Percentiles rank a stretch among this genome's conserved stretches.
Conservation (phyloP, 768 basidiomycete species). For the Naematelia aurantialba region DNA sequence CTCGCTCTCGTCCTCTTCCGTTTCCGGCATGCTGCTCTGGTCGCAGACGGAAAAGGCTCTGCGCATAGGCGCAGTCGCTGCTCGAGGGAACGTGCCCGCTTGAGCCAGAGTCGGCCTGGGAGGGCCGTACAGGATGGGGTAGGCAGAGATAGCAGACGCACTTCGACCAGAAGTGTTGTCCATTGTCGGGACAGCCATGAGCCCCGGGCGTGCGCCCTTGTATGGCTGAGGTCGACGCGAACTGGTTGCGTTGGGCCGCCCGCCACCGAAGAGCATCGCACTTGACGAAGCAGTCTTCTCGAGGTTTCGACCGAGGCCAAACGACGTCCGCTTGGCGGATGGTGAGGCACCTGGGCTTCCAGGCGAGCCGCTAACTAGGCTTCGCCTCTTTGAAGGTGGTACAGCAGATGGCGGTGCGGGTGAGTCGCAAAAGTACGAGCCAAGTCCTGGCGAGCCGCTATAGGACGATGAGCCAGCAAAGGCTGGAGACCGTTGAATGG, state of each 20-base stretch:
- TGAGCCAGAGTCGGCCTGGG: slow-evolving; percentile 17
- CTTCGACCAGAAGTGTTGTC: slow-evolving; percentile 11
- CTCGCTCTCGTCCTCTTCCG: slow-evolving; percentile 38
- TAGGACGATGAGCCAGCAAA: slow-evolving; percentile 22
- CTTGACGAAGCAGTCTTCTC: slow-evolving; percentile 39
- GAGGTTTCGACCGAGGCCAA: slow-evolving; percentile 23
- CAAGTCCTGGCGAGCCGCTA: slow-evolving; percentile 37
- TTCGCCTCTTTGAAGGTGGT: slow-evolving; percentile 29
- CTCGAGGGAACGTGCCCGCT: slow-evolving; percentile 27
- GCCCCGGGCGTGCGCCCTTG: slow-evolving; percentile 39
- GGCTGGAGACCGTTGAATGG: slow-evolving; percentile 11
- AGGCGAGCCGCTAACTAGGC: slow-evolving; percentile 39
- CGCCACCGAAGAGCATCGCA: slow-evolving; percentile 35
- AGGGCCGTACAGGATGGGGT: slow-evolving; percentile 34
- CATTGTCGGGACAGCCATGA: slow-evolving; percentile 25
- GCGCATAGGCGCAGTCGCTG: slow-evolving; percentile 39
- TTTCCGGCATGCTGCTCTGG: slow-evolving; percentile 33
- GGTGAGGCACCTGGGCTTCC: slow-evolving; percentile 45
- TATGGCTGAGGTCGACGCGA: slow-evolving; percentile 34
- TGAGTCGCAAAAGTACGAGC: slow-evolving; percentile 47
- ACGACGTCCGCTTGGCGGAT: slow-evolving; percentile 36
- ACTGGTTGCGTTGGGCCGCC: slow-evolving; percentile 22
- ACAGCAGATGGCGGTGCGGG: slow-evolving; percentile 30
- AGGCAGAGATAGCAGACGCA: slow-evolving; percentile 33
- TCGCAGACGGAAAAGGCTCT: slow-evolving; percentile 49